These are phyloP conservation scores for Betula pendula DNA, from an alignment of 306 rosid species.

Conservation along the genomic window DNA sequence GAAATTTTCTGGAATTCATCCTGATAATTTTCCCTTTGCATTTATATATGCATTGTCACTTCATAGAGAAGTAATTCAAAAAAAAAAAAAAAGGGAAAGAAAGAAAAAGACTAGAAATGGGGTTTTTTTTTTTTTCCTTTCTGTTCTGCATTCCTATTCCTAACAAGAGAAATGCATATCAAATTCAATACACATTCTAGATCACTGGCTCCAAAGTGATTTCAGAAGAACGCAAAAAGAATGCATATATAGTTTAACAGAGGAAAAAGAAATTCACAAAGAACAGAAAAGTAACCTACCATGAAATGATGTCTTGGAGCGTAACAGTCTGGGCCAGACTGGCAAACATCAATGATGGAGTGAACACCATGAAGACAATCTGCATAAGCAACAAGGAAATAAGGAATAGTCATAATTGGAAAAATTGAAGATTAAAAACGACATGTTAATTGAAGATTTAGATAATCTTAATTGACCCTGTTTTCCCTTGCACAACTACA, in stretches of 20 bases:
- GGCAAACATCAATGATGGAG: constrained; percentile 78
- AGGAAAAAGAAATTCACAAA: not conserved
- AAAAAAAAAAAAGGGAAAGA: not conserved
- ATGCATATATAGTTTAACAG: not conserved
- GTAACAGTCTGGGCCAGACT: constrained; percentile 73
- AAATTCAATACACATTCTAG: not conserved
- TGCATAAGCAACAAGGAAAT: constrained; percentile 32
- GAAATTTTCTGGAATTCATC: not conserved
- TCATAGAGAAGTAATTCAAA: not conserved
- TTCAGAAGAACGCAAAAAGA: not conserved
- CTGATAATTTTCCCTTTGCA: not conserved
- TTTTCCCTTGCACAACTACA: not conserved
- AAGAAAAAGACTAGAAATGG: too few species aligned
- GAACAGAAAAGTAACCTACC: constrained; percentile 39
- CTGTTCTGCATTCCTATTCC: not conserved
- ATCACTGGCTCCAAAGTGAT: not conserved
- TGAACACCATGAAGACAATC: constrained; percentile 81
- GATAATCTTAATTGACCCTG: not conserved
- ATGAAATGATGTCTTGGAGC: constrained; percentile 76
- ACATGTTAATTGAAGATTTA: not conserved
- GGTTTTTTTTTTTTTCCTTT: not conserved
- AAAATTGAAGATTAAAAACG: not conserved
- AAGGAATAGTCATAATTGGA: not conserved
- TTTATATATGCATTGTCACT: not conserved
- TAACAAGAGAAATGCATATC: not conserved